These are phyloP conservation scores for Aspergillus diversus DNA, from an alignment of 495 filamentous ascomycete species.

Conservation along the genomic window DNA sequence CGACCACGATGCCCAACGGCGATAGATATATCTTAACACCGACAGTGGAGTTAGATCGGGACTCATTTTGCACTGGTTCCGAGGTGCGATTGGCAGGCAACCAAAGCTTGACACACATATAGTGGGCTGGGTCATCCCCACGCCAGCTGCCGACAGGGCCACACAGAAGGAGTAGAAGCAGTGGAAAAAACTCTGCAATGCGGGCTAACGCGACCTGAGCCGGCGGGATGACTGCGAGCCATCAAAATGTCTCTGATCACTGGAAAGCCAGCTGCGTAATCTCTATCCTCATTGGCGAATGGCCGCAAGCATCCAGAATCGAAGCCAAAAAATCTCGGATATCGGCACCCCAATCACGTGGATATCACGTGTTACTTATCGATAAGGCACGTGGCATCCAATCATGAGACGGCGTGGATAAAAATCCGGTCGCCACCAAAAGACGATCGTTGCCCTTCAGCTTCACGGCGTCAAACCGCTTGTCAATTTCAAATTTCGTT, in stretches of 20 bases:
- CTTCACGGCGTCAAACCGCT: neutral
- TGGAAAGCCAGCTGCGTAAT: neutral
- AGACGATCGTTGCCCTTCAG: neutral
- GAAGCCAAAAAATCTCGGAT: slow-evolving; percentile 12
- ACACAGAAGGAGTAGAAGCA: neutral
- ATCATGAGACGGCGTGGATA: slow-evolving; percentile 1
- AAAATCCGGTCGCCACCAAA: neutral
- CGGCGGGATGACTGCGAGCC: too few species aligned
- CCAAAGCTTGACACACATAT: slow-evolving; percentile 17
- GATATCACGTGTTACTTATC: slow-evolving; percentile 9
- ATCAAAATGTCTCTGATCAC: neutral
- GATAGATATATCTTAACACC: slow-evolving; percentile 16
- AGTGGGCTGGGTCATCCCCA: slow-evolving; percentile 2
- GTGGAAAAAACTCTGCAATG: slow-evolving; percentile 1
- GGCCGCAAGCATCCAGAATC: neutral
- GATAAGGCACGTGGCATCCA: slow-evolving; percentile 1
- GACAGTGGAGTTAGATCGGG: slow-evolving; percentile 3
- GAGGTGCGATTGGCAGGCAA: slow-evolving; percentile 7
- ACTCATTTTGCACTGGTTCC: neutral
- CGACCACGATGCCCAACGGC: slow-evolving; percentile 1
- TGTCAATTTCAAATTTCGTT: neutral
- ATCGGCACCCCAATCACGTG: slow-evolving; percentile 11
- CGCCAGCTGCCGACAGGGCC: too few species aligned
- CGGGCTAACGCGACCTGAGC: slow-evolving; percentile 11
- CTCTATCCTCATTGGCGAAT: neutral